Evolutionary conservation across 495 filamentous ascomycete species (phyloP).

Genomic region (Penicillium turbatum): DNA sequence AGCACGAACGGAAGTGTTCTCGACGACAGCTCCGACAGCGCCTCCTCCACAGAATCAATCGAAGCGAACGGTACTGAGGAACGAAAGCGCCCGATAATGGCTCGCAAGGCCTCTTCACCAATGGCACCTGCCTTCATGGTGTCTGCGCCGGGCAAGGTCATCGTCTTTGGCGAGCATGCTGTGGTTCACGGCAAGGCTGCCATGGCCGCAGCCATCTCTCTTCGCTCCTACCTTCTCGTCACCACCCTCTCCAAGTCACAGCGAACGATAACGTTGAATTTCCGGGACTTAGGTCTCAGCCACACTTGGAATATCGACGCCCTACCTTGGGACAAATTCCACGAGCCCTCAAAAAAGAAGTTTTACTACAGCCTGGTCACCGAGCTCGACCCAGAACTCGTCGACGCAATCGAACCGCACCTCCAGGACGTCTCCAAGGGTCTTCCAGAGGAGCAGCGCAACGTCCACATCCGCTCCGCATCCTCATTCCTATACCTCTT

Average conservation of each 20-base stretch:
- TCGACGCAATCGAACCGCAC: conserved; percentile 72
- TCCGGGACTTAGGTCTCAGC: conserved; percentile 78
- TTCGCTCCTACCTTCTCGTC: conserved; percentile 93
- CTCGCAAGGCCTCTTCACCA: conserved; percentile 45
- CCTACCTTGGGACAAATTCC: conserved; percentile 80
- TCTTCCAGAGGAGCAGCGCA: conserved; percentile 60
- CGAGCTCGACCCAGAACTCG: conserved; percentile 73
- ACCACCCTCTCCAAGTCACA: conserved; percentile 83
- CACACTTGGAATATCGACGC: conserved; percentile 91
- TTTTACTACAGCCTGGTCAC: conserved; percentile 87
- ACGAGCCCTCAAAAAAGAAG: conserved; percentile 77
- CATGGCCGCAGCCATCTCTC: conserved; percentile 87
- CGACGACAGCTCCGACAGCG: conserved; percentile 19
- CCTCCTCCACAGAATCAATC: conserved; percentile 24
- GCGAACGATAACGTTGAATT: conserved; percentile 77
- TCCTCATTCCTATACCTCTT: conserved; percentile 89
- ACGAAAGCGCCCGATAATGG: conserved; percentile 26
- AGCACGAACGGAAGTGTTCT: conserved; percentile 13
- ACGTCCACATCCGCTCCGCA: conserved; percentile 75
- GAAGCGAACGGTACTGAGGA: conserved; percentile 14
- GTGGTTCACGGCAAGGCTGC: conserved; percentile 95
- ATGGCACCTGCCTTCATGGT: conserved; percentile 91
- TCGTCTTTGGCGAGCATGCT: conserved; percentile 94
- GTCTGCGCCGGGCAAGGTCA: conserved; percentile 94
- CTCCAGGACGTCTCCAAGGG: conserved; percentile 62